phyloP scores from a whole-genome alignment of 495 filamentous ascomycete genomes.

The Hyaloscypha variabilis region DNA sequence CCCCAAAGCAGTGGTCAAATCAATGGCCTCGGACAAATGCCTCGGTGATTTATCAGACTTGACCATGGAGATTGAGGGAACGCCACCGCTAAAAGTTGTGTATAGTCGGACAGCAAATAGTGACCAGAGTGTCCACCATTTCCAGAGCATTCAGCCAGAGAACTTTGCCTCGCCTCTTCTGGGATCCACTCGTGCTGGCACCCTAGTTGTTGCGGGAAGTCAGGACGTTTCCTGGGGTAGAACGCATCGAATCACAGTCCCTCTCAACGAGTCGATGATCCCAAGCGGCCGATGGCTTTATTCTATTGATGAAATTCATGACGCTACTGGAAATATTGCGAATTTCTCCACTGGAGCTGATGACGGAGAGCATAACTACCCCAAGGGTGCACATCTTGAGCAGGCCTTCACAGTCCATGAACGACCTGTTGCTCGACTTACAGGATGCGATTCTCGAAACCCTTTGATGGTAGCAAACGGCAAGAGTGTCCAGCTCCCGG shows the following conservation, averaged over 20 bases:
- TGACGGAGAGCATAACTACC: constrained; percentile 61
- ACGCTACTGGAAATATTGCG: constrained; percentile 85
- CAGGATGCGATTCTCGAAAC: constrained; percentile 73
- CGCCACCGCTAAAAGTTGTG: constrained; percentile 87
- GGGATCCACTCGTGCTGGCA: constrained; percentile 53
- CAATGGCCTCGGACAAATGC: constrained; percentile 65
- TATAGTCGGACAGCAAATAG: constrained; percentile 86
- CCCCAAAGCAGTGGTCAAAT: constrained; percentile 73
- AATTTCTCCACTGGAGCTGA: constrained; percentile 72
- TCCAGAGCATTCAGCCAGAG: constrained; percentile 91
- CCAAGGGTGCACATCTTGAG: constrained; percentile 63
- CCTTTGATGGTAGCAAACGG: constrained; percentile 85
- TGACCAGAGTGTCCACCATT: constrained; percentile 71
- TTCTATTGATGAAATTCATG: constrained; percentile 85
- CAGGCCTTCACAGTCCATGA: constrained; percentile 86
- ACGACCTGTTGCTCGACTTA: constrained; percentile 70
- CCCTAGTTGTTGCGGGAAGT: constrained; percentile 54
- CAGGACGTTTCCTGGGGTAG: constrained; percentile 81
- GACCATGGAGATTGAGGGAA: constrained; percentile 78
- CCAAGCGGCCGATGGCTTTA: constrained; percentile 82
- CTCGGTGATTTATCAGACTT: constrained; percentile 85
- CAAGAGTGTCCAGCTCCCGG: constrained; percentile 64
- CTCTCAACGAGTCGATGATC: constrained; percentile 85
- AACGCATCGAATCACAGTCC: constrained; percentile 70
- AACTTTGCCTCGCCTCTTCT: constrained; percentile 77